These are phyloP conservation scores for Penicillium thymicola DNA, from an alignment of 2,329 filamentous ascomycete genomes.

Conservation along the genomic window DNA sequence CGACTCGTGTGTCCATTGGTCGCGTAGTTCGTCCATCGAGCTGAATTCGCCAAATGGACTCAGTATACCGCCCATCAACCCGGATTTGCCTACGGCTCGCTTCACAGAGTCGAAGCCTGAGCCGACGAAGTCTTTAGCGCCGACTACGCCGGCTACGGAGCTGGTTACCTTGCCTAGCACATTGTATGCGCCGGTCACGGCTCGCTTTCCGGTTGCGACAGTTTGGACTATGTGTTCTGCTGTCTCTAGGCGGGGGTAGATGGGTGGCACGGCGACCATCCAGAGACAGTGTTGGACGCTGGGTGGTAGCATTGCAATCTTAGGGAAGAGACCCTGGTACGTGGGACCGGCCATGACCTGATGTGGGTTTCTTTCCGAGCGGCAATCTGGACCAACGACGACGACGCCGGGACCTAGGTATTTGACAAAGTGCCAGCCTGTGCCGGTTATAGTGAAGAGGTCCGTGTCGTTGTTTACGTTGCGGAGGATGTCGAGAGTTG, in stretches of 20 bases:
- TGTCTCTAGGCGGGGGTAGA: constrained; percentile 88
- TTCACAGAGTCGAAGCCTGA: constrained; percentile 94
- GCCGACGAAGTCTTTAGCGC: constrained; percentile 87
- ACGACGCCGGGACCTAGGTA: constrained; percentile 88
- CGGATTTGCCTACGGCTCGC: constrained; percentile 91
- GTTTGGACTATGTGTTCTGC: constrained; percentile 90
- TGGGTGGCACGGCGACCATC: constrained; percentile 86
- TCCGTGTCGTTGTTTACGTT: constrained; percentile 85
- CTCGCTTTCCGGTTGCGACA: constrained; percentile 91
- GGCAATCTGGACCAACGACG: constrained; percentile 83
- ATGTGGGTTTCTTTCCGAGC: constrained; percentile 83
- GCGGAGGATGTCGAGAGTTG: constrained; percentile 86
- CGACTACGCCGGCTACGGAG: constrained; percentile 91
- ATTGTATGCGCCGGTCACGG: constrained; percentile 94
- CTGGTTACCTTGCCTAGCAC: constrained; percentile 92
- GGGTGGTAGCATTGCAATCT: constrained; percentile 82
- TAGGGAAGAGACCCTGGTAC: constrained; percentile 96
- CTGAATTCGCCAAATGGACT: constrained; percentile 97
- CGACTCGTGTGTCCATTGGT: constrained; percentile 97
- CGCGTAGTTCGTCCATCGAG: constrained; percentile 86
- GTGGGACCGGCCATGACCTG: constrained; percentile 95
- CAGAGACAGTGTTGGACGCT: constrained; percentile 95
- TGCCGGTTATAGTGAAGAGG: constrained; percentile 94
- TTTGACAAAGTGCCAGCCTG: constrained; percentile 98
- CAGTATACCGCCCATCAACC: constrained; percentile 90